phyloP scores from a whole-genome alignment of 768 basidiomycete species.

The Kwoniella shandongensis region DNA sequence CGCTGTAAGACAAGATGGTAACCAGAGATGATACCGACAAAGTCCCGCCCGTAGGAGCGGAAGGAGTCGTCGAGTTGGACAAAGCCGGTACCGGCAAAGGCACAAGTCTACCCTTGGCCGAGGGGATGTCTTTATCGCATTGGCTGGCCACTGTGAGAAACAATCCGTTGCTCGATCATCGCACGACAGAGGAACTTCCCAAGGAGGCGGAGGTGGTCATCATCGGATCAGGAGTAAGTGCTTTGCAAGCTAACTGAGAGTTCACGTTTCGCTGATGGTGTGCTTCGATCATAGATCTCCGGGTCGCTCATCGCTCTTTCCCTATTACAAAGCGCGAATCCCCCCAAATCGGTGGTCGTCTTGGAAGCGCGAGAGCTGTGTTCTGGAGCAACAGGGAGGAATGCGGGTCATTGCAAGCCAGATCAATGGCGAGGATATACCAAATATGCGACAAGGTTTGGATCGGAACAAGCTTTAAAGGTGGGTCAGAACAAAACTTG shows the following conservation, averaged over 20 bases:
- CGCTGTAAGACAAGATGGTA: too few relatives aligned
- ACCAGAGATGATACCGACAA: too few relatives aligned
- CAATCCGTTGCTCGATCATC: conserved; percentile 29
- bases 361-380: conserved; percentile 72
- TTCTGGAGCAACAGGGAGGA: conserved; percentile 64
- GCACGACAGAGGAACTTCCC: conserved; percentile 23
- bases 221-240: conserved; percentile 34
- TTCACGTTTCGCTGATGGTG: too few relatives aligned
- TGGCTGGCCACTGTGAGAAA: conserved; percentile 28
- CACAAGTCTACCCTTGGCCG: conserved; percentile 1
- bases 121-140: conserved; percentile 21
- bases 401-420: conserved; percentile 47
- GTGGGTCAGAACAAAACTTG: conserved; percentile 7
- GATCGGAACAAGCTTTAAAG: conserved; percentile 26
- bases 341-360: conserved; percentile 58
- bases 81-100: background rate
- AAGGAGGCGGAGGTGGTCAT: conserved; percentile 33
- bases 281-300: conserved; percentile 4
- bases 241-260: background rate
- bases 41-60: too few relatives aligned
- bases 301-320: conserved; percentile 27
- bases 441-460: conserved; percentile 23
- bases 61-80: too few relatives aligned
- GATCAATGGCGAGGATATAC: conserved; percentile 27
- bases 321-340: conserved; percentile 20